phyloP scores from a whole-genome alignment of 2,329 filamentous ascomycete genomes.

The Talaromyces sp. region DNA sequence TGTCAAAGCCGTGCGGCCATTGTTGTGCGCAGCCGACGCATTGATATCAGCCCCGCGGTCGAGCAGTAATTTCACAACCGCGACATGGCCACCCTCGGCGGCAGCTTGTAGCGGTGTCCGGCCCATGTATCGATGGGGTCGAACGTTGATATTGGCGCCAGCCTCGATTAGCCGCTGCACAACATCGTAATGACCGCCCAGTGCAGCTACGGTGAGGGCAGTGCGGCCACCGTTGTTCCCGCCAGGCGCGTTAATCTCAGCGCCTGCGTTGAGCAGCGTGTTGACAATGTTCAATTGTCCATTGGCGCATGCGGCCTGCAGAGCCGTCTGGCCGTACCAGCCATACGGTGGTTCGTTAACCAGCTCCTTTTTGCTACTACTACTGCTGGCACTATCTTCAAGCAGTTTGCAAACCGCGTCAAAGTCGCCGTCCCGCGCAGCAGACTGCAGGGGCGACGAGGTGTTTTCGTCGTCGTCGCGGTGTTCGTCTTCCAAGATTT shows the following conservation, averaged over 20 bases:
- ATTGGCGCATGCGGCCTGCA: constrained; percentile 24
- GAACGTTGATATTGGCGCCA: constrained; percentile 17
- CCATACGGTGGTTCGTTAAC: constrained; percentile 14
- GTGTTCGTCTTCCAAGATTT: constrained; percentile 7
- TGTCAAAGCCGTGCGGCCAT: constrained; percentile 15
- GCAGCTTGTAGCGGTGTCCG: constrained; percentile 15
- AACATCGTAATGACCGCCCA: constrained; percentile 12
- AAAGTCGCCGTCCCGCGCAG: constrained; percentile 12
- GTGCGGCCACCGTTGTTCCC: constrained; percentile 14
- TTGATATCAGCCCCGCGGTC: constrained; percentile 17
- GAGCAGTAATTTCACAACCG: constrained; percentile 16
- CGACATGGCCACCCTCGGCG: constrained; percentile 12
- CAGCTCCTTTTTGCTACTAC: constrained; percentile 9
- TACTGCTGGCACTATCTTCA: not conserved
- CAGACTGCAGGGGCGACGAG: constrained; percentile 16
- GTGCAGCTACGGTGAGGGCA: constrained; percentile 14
- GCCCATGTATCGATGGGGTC: constrained; percentile 5
- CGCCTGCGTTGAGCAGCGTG: constrained; percentile 24
- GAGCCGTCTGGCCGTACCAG: constrained; percentile 11
- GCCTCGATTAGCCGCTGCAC: constrained; percentile 15
- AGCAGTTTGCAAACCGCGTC: constrained; percentile 16
- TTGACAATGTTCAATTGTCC: constrained; percentile 32
- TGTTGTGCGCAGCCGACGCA: constrained; percentile 5
- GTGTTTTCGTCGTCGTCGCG: constrained; percentile 7
- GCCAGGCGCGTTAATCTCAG: constrained; percentile 11